Conservation (phyloP, 129 eudicot species). For the Logfia minima region DNA sequence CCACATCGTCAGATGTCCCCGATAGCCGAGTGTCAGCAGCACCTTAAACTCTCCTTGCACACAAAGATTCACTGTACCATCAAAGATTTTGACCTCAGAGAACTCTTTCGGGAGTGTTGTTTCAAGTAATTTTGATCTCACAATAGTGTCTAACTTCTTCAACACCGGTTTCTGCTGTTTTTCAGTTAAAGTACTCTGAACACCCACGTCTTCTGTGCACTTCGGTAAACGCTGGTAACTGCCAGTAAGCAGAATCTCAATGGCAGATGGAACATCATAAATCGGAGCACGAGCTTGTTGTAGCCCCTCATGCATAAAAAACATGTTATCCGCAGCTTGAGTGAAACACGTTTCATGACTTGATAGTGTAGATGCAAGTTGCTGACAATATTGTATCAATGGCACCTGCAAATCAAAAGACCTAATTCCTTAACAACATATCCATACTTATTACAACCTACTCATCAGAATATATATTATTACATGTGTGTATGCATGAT, state of each 20-base stretch:
- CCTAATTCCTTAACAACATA: neutral
- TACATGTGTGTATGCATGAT: neutral
- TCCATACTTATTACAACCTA: neutral
- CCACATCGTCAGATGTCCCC: slow-evolving; percentile 94
- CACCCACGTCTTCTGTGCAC: slow-evolving; percentile 91
- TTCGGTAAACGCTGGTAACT: slow-evolving; percentile 84
- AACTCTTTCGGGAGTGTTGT: slow-evolving; percentile 81
- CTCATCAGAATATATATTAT: neutral
- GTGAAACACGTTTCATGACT: slow-evolving; percentile 97
- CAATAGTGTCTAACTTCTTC: slow-evolving; percentile 74
- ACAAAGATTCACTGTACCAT: slow-evolving; percentile 76
- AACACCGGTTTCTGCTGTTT: slow-evolving; percentile 85
- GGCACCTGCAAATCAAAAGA: slow-evolving; percentile 73
- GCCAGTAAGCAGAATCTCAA: slow-evolving; percentile 91
- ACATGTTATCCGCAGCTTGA: slow-evolving; percentile 96
- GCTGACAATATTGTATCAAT: slow-evolving; percentile 86
- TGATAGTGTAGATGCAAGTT: slow-evolving; percentile 87
- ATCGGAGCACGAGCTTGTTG: slow-evolving; percentile 99
- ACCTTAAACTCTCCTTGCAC: slow-evolving; percentile 98
- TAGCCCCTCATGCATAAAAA: slow-evolving; percentile 96
- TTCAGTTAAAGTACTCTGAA: slow-evolving; percentile 62
- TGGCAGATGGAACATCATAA: slow-evolving; percentile 98
- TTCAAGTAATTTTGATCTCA: slow-evolving; percentile 83
- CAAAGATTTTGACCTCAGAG: slow-evolving; percentile 72
- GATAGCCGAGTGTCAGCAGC: slow-evolving; percentile 93